Percentiles rank a stretch among this genome's conserved stretches.
Conservation (phyloP, 2,329 filamentous ascomycete genomes). For the Pezicula carpinea region DNA sequence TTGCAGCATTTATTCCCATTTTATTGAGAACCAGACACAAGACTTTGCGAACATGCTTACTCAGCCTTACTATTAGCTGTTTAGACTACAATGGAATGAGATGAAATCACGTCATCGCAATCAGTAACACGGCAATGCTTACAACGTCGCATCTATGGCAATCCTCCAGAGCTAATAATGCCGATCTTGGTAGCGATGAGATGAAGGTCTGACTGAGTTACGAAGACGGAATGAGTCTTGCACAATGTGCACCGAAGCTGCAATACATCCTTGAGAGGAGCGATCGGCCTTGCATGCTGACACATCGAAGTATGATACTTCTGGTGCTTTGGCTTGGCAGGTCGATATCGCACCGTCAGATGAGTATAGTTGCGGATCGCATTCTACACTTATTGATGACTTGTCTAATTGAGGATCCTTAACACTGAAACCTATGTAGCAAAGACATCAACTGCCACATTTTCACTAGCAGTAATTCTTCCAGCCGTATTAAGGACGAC, state of each 20-base stretch:
- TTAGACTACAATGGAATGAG: constrained; percentile 2
- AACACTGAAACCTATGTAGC: not conserved
- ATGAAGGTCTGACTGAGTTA: not conserved
- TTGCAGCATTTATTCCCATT: too few species aligned
- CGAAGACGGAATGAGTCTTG: not conserved
- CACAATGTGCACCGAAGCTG: not conserved
- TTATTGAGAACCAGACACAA: too few species aligned
- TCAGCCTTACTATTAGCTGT: not conserved
- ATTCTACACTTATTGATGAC: not conserved
- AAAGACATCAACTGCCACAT: not conserved
- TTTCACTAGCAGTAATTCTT: not conserved
- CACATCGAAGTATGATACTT: not conserved
- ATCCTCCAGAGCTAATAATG: not conserved
- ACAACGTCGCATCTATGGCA: not conserved
- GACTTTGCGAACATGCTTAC: constrained; percentile 1
- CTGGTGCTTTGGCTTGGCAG: not conserved
- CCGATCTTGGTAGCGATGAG: not conserved
- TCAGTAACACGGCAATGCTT: too few species aligned
- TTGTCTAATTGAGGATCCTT: not conserved
- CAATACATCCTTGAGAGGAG: not conserved
- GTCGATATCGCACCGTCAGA: not conserved
- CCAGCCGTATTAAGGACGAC: not conserved
- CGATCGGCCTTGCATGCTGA: too few species aligned
- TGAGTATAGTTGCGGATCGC: not conserved
- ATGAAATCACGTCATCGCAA: constrained; percentile 1